A percentile compares a stretch with the other conserved stretches of the same genome.
Conservation (phyloP, 2,329 filamentous ascomycete genomes). For the Monosporascus cannonballus region DNA sequence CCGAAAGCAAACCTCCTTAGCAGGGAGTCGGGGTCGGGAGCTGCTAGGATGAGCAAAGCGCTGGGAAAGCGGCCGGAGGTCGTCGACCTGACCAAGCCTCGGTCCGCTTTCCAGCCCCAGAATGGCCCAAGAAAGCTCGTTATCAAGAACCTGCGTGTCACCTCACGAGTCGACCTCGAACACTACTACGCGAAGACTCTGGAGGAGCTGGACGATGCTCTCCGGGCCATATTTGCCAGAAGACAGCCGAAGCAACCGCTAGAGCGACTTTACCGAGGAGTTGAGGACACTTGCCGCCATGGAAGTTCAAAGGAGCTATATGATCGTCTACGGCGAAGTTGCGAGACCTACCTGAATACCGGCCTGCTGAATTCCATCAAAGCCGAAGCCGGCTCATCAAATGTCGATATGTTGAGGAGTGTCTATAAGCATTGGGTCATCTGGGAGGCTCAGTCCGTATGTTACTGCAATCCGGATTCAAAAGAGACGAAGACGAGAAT, state of each 20-base stretch:
- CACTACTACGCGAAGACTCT: conserved; percentile 74
- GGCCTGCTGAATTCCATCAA: conserved; percentile 51
- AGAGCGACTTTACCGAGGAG: conserved; percentile 82
- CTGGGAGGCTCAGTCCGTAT: conserved; percentile 74
- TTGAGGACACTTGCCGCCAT: conserved; percentile 85
- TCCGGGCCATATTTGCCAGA: conserved; percentile 62
- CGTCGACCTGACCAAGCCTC: conserved; percentile 41
- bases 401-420: conserved; percentile 57
- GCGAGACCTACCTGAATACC: conserved; percentile 60
- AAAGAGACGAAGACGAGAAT: no score
- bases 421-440: conserved; percentile 59
- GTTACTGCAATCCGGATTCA: conserved; percentile 16
- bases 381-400: conserved; percentile 42
- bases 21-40: conserved; percentile 8
- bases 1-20: conserved; percentile 7
- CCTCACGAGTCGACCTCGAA: conserved; percentile 55
- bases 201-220: conserved; percentile 65
- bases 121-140: conserved; percentile 76
- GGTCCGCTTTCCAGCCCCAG: conserved; percentile 60
- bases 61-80: conserved; percentile 31
- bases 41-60: conserved; percentile 21
- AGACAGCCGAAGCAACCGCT: conserved; percentile 54
- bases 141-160: conserved; percentile 82
- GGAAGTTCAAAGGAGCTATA: conserved; percentile 65
- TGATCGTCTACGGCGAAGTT: conserved; percentile 57